Evolutionary conservation across 805 yeast species (phyloP).

Genomic region (Ogataea nitratoaversa): DNA sequence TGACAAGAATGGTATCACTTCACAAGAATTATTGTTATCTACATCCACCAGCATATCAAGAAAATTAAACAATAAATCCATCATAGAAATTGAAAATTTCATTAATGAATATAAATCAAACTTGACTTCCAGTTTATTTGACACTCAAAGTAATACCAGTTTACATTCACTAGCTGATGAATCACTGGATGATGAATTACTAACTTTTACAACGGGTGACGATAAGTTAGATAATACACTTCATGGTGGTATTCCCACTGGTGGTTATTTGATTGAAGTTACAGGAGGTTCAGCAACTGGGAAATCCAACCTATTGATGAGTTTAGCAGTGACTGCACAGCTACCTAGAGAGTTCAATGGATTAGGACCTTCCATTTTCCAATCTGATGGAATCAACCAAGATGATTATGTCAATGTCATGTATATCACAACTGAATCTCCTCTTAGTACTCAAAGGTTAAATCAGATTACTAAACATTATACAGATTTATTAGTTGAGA

Average conservation of each 20-base stretch:
- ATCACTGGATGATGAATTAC: neutral
- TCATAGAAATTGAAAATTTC: conserved; percentile 27
- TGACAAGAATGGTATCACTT: conserved; percentile 29
- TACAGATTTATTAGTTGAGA: conserved; percentile 29
- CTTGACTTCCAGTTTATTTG: conserved; percentile 2
- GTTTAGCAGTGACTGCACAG: conserved; percentile 58
- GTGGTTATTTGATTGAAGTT: conserved; percentile 63
- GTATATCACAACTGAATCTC: conserved; percentile 77
- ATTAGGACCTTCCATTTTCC: conserved; percentile 29
- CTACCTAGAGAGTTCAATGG: conserved; percentile 46
- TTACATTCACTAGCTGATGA: conserved; percentile 25
- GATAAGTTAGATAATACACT: conserved; percentile 43
- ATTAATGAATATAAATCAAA: conserved; percentile 12
- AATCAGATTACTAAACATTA: conserved; percentile 36
- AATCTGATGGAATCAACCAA: conserved; percentile 10
- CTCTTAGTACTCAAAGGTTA: conserved; percentile 62
- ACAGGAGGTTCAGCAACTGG: conserved; percentile 86
- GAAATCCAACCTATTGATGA: conserved; percentile 75
- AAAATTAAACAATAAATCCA: conserved; percentile 27
- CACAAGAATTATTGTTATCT: conserved; percentile 38
- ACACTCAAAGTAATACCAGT: neutral
- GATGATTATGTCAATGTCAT: conserved; percentile 38
- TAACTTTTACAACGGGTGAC: conserved; percentile 50
- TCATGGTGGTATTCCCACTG: conserved; percentile 44
- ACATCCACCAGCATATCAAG: conserved; percentile 32